Base-by-base conservation (phyloP, 2,329 filamentous ascomycete genomes). In the Aspergillus sp. region DNA sequence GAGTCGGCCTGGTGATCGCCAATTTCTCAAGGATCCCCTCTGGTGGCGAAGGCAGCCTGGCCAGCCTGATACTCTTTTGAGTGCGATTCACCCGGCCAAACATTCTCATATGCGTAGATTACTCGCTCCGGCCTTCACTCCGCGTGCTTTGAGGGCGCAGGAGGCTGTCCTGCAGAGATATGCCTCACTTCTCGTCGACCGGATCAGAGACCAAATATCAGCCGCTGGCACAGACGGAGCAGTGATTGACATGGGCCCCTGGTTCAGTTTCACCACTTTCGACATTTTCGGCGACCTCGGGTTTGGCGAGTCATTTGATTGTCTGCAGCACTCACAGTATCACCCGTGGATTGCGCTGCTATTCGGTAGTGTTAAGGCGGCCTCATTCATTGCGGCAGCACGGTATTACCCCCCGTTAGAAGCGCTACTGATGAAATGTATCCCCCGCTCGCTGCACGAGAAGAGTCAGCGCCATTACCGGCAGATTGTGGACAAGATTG, bases 241-340 rank as follows among this genome's bases (percentile, higher is more conserved):
- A 5, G 13, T 49, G 21, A 60, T 70, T 15, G 66, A 71, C 15
- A 60, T 71, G 17, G 58, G 57, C 0, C 60, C 58, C 15, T 70
- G 67, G 67, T 66, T 67, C 49, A 70, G 71, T 51, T 71, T 68
- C 54, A 67, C 63, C 5, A 72, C 72, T 10, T 76, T 76, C 58
- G 74, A 76, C 45, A 60, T 75, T 5, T 75, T 75, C 55, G 74
- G 74, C 12, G 73, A 76, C 28, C 64, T 76, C 5, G 66, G 69
- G 6, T 75, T 74, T 47, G 72, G 71, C 6, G 70, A 75, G 50
- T 64, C 73, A 0, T 75, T 75, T 48, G 65, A 68, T 39, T 73
- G 72, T 59, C 67, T 76, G 3, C 61, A 65, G 7, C 51, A 67
- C n/a, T 68, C 61, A 30, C 58, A 63, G 15, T 67, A 70, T 23